Evolutionary conservation across 345 rosid genomes (phyloP).

Genomic region (Syzygium oleosum): DNA sequence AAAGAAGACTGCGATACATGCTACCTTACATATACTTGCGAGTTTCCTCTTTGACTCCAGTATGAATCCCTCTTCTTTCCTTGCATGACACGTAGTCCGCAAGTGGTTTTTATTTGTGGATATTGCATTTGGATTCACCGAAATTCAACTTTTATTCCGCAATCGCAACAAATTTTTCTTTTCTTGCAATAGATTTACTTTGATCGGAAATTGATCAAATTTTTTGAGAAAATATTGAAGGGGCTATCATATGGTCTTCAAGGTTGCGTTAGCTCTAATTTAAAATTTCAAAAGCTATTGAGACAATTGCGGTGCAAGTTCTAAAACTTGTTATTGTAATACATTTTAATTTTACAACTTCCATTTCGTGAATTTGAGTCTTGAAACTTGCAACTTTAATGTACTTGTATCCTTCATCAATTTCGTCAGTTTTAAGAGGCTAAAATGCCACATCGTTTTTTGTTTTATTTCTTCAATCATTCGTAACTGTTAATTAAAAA

Average conservation of each 20-base stretch:
- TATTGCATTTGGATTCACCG: not conserved
- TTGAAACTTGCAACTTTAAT: not conserved
- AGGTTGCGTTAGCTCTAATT: not conserved
- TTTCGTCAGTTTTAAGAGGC: not conserved
- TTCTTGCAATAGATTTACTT: not conserved
- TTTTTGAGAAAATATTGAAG: not conserved
- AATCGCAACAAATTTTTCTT: not conserved
- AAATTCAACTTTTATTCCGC: not conserved
- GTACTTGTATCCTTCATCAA: not conserved
- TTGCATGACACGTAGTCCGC: not conserved
- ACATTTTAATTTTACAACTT: not conserved
- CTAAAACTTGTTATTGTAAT: too few species aligned
- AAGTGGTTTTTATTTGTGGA: not conserved
- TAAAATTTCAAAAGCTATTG: not conserved
- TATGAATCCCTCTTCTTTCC: not conserved
- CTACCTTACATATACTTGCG: not conserved
- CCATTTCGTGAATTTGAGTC: not conserved
- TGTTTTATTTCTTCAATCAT: too few species aligned
- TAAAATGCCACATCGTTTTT: too few species aligned
- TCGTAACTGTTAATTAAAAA: too few species aligned
- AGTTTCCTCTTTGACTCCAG: not conserved
- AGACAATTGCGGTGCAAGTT: not conserved
- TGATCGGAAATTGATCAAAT: not conserved
- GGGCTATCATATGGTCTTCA: not conserved
- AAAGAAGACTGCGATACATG: not conserved